Evolutionary conservation across 495 filamentous ascomycete species (phyloP).

Genomic region (Daldinia bambusicola): DNA sequence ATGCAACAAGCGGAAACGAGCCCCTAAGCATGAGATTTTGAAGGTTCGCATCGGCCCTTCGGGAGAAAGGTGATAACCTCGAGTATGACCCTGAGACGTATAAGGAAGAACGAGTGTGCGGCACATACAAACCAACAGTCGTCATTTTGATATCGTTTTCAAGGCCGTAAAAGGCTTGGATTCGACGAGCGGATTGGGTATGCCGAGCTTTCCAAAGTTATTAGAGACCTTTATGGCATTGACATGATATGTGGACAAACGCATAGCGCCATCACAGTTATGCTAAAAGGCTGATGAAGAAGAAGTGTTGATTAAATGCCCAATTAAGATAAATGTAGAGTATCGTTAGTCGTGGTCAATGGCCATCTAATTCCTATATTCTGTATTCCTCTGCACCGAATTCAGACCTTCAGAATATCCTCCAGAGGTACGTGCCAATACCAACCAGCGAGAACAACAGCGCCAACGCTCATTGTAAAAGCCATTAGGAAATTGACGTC

Average conservation of each 20-base stretch:
- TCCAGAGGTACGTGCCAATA: slow-evolving; percentile 60
- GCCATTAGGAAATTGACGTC: slow-evolving; percentile 94
- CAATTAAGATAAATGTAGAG: background rate
- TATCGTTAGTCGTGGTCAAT: background rate
- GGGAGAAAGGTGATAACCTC: background rate
- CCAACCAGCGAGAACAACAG: slow-evolving; percentile 72
- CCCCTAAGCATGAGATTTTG: too few relatives aligned
- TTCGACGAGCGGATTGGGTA: background rate
- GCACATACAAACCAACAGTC: slow-evolving; percentile 51
- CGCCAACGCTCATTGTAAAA: slow-evolving; percentile 76
- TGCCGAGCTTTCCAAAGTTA: background rate
- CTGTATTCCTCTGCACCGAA: background rate
- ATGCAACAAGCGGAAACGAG: too few relatives aligned
- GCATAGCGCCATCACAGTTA: background rate
- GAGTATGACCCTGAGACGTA: slow-evolving; percentile 58
- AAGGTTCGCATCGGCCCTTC: too few relatives aligned
- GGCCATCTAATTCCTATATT: background rate
- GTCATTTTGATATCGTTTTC: slow-evolving; percentile 41
- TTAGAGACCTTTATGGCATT: slow-evolving; percentile 1
- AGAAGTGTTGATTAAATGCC: background rate
- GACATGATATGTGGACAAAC: background rate
- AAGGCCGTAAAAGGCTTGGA: background rate
- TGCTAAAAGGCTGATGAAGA: background rate
- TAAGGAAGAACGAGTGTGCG: slow-evolving; percentile 66
- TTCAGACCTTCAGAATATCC: slow-evolving; percentile 49